Conservation (phyloP, 352 stramenopile species). For the Albugo laibachii region DNA sequence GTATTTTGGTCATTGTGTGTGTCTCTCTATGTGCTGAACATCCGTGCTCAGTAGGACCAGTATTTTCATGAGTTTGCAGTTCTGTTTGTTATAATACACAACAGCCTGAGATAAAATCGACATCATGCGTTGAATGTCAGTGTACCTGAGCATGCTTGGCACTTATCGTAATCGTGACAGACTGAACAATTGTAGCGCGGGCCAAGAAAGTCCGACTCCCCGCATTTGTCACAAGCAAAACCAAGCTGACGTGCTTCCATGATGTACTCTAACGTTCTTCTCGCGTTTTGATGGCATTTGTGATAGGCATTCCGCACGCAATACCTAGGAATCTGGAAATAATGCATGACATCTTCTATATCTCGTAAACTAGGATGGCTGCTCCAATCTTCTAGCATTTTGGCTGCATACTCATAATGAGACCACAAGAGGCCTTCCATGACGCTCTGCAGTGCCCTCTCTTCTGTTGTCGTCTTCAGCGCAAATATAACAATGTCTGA, state of each 20-base stretch:
- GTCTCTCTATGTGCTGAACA: no score
- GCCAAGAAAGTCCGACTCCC: slow-evolving; percentile 57
- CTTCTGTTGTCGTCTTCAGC: slow-evolving; percentile 5
- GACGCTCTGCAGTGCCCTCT: slow-evolving; percentile 8
- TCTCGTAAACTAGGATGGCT: slow-evolving; percentile 23
- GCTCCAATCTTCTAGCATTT: slow-evolving; percentile 12
- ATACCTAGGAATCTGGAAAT: slow-evolving; percentile 61
- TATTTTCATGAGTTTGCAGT: no score
- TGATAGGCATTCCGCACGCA: slow-evolving; percentile 56
- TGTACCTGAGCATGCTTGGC: slow-evolving; percentile 32
- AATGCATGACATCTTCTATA: slow-evolving; percentile 39
- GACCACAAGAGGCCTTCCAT: slow-evolving; percentile 17
- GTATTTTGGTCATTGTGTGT: no score
- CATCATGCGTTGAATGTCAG: neutral
- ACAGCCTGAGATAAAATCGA: no score
- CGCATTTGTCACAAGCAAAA: slow-evolving; percentile 69
- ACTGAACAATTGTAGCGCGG: slow-evolving; percentile 49
- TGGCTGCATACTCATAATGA: slow-evolving; percentile 19
- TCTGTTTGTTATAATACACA: no score
- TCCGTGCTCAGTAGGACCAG: no score
- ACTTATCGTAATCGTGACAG: slow-evolving; percentile 68
- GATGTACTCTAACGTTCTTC: slow-evolving; percentile 47
- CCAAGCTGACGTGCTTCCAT: slow-evolving; percentile 64
- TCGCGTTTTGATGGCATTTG: slow-evolving; percentile 51
- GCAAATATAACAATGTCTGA: slow-evolving; percentile 52